phyloP scores from a whole-genome alignment of 768 basidiomycete genomes.

The Pulveroboletus sp. region DNA sequence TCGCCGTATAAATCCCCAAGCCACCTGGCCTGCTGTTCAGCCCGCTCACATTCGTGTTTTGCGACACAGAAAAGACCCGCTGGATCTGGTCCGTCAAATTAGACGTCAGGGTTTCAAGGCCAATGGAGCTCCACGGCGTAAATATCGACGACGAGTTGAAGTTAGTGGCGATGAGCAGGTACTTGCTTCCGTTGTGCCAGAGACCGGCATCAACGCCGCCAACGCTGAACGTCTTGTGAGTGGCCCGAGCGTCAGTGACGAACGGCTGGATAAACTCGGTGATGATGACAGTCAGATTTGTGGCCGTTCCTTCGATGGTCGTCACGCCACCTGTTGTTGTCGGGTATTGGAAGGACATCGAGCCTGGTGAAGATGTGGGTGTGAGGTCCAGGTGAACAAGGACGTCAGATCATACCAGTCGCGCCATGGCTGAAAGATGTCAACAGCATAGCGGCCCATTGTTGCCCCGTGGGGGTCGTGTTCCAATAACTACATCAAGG shows the following conservation, averaged over 20 bases:
- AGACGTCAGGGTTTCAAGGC: constrained; percentile 9
- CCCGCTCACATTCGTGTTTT: constrained; percentile 19
- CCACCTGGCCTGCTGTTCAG: constrained; percentile 14
- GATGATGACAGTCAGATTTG: constrained; percentile 3
- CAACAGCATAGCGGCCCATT: constrained; percentile 25
- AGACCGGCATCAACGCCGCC: constrained; percentile 22
- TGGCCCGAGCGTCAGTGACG: constrained; percentile 11
- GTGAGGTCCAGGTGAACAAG: background rate
- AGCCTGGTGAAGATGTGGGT: constrained; percentile 14
- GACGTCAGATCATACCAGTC: constrained; percentile 10
- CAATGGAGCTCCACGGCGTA: constrained; percentile 19
- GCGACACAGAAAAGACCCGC: constrained; percentile 7
- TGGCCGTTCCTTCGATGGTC: constrained; percentile 23
- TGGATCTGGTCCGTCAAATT: constrained; percentile 18
- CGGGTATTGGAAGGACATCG: constrained; percentile 28
- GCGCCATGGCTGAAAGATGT: constrained; percentile 27
- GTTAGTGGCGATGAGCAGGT: constrained; percentile 21
- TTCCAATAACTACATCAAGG: constrained; percentile 23
- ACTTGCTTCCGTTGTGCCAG: constrained; percentile 21
- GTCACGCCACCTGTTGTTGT: constrained; percentile 15
- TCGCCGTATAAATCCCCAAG: constrained; percentile 21
- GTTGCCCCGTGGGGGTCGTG: constrained; percentile 24
- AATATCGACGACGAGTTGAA: background rate
- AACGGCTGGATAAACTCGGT: constrained; percentile 16
- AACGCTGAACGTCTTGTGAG: constrained; percentile 4